Percentiles rank a stretch among this genome's conserved stretches.
Conservation (phyloP, 139 green algal genomes). For the Nannochloris sp. region DNA sequence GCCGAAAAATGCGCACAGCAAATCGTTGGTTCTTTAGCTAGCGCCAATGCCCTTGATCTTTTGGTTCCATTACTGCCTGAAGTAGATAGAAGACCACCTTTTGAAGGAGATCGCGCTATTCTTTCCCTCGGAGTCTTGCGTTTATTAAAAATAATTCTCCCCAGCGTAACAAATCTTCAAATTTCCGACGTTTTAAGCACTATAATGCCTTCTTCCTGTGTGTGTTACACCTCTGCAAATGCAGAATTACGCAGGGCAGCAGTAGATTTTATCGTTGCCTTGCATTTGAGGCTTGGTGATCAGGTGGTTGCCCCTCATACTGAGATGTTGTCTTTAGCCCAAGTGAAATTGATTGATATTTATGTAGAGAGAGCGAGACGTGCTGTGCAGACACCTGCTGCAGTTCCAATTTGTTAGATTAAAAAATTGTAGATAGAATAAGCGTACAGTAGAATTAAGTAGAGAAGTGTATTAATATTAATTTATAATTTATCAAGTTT, state of each 20-base stretch:
- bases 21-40: background rate
- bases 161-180: constrained; percentile 7
- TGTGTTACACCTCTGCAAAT: constrained; percentile 36
- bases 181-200: constrained; percentile 7
- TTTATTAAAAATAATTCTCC: background rate
- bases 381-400: no score
- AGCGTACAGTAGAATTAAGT: no score
- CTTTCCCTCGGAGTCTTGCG: background rate
- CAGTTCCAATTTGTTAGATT: no score
- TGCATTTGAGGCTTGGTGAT: constrained; percentile 27
- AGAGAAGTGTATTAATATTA: no score
- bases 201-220: constrained; percentile 51
- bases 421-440: no score
- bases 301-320: constrained; percentile 44
- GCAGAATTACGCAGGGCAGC: constrained; percentile 59
- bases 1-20: background rate
- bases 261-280: constrained; percentile 46
- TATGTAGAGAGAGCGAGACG: constrained; percentile 35
- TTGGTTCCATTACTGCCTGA: background rate
- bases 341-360: constrained; percentile 60
- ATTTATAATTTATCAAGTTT: no score
- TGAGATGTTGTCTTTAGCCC: constrained; percentile 30
- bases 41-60: background rate
- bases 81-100: background rate
- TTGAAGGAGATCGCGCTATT: background rate